A percentile compares a stretch with the other conserved stretches of the same genome.
These are phyloP conservation scores for Wallacemonas sp. DNA, from an alignment of 208 protist species.

Conservation along the genomic window DNA sequence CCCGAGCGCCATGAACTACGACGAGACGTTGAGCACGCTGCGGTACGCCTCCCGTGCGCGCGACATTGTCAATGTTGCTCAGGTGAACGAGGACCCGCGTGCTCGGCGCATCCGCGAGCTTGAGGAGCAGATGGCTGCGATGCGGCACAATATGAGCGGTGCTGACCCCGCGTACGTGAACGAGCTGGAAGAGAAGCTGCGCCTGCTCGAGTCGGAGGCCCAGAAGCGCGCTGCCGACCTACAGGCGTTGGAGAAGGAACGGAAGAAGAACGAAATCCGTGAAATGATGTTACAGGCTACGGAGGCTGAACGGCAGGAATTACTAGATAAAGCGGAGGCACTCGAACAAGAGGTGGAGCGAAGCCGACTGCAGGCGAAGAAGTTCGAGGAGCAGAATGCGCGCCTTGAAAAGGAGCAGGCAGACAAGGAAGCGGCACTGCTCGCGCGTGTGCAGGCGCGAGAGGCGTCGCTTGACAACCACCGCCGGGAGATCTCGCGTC, in stretches of 20 bases:
- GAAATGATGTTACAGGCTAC: conserved; percentile 42
- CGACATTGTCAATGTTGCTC: conserved; percentile 59
- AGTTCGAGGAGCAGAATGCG: conserved; percentile 21
- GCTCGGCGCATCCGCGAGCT: conserved; percentile 60
- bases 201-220: conserved; percentile 52
- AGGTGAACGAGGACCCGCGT: conserved; percentile 63
- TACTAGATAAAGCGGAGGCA: conserved; percentile 15
- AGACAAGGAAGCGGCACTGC: conserved; percentile 16
- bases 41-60: conserved; percentile 72
- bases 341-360: conserved; percentile 22
- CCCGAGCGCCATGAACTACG: conserved; percentile 38
- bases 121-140: conserved; percentile 47
- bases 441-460: conserved; percentile 22
- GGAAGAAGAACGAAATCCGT: conserved; percentile 41
- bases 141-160: conserved; percentile 26
- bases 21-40: conserved; percentile 62
- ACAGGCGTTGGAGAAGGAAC: conserved; percentile 51
- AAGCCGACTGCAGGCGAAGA: conserved; percentile 20
- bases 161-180: conserved; percentile 34
- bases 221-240: conserved; percentile 56
- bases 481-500: not conserved
- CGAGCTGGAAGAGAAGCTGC: conserved; percentile 54
- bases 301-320: conserved; percentile 25
- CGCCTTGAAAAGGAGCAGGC: conserved; percentile 26
- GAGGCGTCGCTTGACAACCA: conserved; percentile 21